phyloP scores from a whole-genome alignment of 805 yeast species.

The Diddensiella santjacobensis region DNA sequence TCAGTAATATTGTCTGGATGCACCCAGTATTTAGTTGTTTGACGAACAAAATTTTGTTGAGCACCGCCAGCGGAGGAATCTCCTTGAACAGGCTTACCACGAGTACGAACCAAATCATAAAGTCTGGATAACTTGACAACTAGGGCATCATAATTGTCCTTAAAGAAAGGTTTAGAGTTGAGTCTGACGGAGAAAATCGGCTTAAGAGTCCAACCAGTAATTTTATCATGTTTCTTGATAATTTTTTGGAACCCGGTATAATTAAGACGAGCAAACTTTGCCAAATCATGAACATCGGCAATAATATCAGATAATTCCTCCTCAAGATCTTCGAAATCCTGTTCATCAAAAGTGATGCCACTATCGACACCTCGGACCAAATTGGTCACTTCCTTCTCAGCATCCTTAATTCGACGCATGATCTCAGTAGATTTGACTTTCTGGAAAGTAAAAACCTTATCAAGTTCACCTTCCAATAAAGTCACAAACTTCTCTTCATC shows the following conservation, averaged over 20 bases:
- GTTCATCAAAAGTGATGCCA: slow-evolving; percentile 49
- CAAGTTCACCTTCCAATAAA: slow-evolving; percentile 75
- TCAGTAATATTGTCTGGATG: slow-evolving; percentile 98
- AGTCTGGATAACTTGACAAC: slow-evolving; percentile 85
- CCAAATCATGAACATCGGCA: slow-evolving; percentile 96
- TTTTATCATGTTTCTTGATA: slow-evolving; percentile 93
- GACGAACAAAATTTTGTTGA: slow-evolving; percentile 97
- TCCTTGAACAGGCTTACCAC: slow-evolving; percentile 93
- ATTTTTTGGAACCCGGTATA: slow-evolving; percentile 97
- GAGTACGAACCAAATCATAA: slow-evolving; percentile 89
- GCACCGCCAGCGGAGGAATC: slow-evolving; percentile 98
- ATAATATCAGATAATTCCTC: slow-evolving; percentile 80
- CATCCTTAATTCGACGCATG: slow-evolving; percentile 75
- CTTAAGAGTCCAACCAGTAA: slow-evolving; percentile 71
- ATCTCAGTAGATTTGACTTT: slow-evolving; percentile 85
- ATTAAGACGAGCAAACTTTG: slow-evolving; percentile 87
- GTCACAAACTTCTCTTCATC: slow-evolving; percentile 80
- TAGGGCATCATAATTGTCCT: slow-evolving; percentile 85
- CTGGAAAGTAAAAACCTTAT: slow-evolving; percentile 89
- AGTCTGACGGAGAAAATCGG: slow-evolving; percentile 93
- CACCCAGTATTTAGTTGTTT: slow-evolving; percentile 98
- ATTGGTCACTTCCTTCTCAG: slow-evolving; percentile 65
- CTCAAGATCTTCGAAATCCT: slow-evolving; percentile 69
- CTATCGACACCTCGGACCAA: slow-evolving; percentile 56
- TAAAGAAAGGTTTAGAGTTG: slow-evolving; percentile 91